Percentiles rank a stretch among this genome's conserved stretches.
Evolutionary conservation across 352 stramenopile species (phyloP).

Genomic region (Globisporangium splendens): DNA sequence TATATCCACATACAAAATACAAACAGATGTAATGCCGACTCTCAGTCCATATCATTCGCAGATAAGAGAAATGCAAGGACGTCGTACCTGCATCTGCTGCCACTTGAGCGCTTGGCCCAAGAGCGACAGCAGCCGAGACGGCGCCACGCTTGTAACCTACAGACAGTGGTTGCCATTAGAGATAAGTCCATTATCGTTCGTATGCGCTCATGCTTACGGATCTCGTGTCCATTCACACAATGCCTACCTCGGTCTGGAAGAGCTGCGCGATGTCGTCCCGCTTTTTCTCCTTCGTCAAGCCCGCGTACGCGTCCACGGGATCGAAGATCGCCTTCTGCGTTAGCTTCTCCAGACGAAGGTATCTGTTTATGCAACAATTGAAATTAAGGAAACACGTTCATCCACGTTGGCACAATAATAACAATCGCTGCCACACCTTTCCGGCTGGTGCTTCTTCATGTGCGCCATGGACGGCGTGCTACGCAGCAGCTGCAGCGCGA

Average conservation of each 20-base stretch:
- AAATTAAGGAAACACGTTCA: too few relatives aligned
- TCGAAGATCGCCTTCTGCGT: slow-evolving; percentile 68
- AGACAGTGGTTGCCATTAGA: neutral
- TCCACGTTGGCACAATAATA: too few relatives aligned
- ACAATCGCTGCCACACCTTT: slow-evolving; percentile 27
- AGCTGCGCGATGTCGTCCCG: slow-evolving; percentile 74
- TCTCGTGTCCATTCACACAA: too few relatives aligned
- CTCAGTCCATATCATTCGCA: neutral
- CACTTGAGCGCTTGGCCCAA: slow-evolving; percentile 89
- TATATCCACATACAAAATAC: slow-evolving; percentile 15
- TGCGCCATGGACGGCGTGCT: slow-evolving; percentile 36
- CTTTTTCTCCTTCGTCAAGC: slow-evolving; percentile 71
- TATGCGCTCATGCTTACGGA: too few relatives aligned
- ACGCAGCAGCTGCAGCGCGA: slow-evolving; percentile 65
- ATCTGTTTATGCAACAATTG: slow-evolving; percentile 20
- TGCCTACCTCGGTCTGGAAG: slow-evolving; percentile 60
- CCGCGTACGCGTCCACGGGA: slow-evolving; percentile 56
- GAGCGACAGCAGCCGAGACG: slow-evolving; percentile 85
- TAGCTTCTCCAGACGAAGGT: slow-evolving; percentile 73
- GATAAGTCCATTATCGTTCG: too few relatives aligned
- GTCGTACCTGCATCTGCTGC: slow-evolving; percentile 71
- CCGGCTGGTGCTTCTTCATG: slow-evolving; percentile 47
- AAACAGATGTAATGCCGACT: too few relatives aligned
- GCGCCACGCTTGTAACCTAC: slow-evolving; percentile 58
- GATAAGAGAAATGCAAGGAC: too few relatives aligned